Conservation (phyloP, 2,329 filamentous ascomycete species). For the Monosporascus ibericus region DNA sequence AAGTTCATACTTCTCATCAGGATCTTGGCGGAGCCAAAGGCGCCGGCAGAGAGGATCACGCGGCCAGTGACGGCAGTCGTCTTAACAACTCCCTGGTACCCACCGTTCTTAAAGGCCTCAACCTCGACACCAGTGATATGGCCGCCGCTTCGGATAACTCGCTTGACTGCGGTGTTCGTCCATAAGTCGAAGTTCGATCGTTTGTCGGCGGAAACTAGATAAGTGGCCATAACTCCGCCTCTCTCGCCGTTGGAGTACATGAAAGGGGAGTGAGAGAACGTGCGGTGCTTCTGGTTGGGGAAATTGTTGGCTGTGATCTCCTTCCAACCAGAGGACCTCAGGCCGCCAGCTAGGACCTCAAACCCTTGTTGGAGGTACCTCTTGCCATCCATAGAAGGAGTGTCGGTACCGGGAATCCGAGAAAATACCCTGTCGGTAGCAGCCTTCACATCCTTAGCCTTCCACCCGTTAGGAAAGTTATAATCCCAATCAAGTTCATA, state of each 20-base stretch:
- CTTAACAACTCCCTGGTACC: constrained; percentile 53
- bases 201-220: constrained; percentile 55
- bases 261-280: constrained; percentile 58
- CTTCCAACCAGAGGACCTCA: constrained; percentile 56
- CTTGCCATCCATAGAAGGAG: constrained; percentile 60
- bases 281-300: constrained; percentile 59
- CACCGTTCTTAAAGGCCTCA: constrained; percentile 46
- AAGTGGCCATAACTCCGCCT: constrained; percentile 65
- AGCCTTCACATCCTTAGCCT: constrained; percentile 52
- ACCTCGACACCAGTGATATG: constrained; percentile 63
- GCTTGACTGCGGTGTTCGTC: constrained; percentile 59
- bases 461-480: constrained; percentile 69
- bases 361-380: constrained; percentile 64
- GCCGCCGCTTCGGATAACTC: constrained; percentile 57
- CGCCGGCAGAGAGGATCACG: constrained; percentile 62
- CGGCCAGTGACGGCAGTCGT: constrained; percentile 54
- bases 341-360: constrained; percentile 53
- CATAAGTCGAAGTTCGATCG: constrained; percentile 62
- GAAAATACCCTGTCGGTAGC: constrained; percentile 58
- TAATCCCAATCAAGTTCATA: constrained; percentile 62
- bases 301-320: constrained; percentile 54
- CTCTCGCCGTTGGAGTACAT: constrained; percentile 63
- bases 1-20: constrained; percentile 49
- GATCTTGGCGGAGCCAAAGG: constrained; percentile 65
- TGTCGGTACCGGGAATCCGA: constrained; percentile 64